Base-by-base conservation (phyloP, 768 basidiomycete genomes). In the Mycena galericulata region DNA sequence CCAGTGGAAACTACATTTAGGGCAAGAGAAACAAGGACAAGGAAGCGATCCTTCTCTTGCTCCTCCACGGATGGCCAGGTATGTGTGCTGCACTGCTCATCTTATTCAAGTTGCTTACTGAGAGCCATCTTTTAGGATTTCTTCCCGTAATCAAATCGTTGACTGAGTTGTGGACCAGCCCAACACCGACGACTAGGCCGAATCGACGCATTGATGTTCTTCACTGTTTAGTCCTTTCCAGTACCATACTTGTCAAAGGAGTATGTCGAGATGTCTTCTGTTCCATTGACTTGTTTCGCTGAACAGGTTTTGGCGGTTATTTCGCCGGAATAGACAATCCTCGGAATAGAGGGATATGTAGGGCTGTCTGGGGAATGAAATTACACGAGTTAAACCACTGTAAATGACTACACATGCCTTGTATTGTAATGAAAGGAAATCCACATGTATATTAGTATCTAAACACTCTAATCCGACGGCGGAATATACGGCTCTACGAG, bases 401-500 rank as follows among this genome's bases (percentile, higher is more conserved):
- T n/a, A n/a, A n/a, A n/a, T n/a, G n/a, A n/a, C n/a, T n/a, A n/a
- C n/a, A n/a, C n/a, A n/a, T n/a, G n/a, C n/a, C n/a, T n/a, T n/a
- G n/a, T n/a, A n/a, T n/a, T n/a, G n/a, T n/a, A n/a, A n/a, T n/a
- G n/a, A n/a, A n/a, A n/a, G 34, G 14, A 36, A 36, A 46, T 54
- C 26, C 50, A 55, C 20, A 26, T 54, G 18, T 61, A 62, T 49
- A 65, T 65, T 58, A 17, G 32, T 45, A 43, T 58, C 64, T 65
- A 65, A 40, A 41, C 45, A 55, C 20, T 67, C 65, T 69, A 85
- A 75, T 85, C 83, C 63, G 80, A 78, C n/a, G 83, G 81, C 51
- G 94, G 90, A 4, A 83, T 82, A 77, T 92, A 96, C 4, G 95
- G 94, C 73, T 89, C 86, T 47, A 96, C 89, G 22, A 97, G 87